Base-by-base conservation (phyloP, 2,329 filamentous ascomycete species). In the Aspergillus floridensis region DNA sequence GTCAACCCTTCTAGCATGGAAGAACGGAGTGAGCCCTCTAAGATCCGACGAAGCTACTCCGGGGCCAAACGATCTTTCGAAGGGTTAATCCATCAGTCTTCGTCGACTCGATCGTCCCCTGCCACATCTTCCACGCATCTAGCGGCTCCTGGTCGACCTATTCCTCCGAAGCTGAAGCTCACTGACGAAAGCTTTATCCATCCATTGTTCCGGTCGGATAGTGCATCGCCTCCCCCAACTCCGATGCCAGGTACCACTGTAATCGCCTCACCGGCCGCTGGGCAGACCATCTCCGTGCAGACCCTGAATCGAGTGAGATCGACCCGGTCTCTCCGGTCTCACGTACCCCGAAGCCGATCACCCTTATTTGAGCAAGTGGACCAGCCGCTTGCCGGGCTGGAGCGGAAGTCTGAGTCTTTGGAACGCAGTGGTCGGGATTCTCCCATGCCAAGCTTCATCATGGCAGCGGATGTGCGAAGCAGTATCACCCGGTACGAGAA, bases 161-260 rank as follows among this genome's bases (percentile, higher is more conserved):
- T 48, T 3, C 57, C 61, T 19, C 51, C 68, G 32, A 70, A 66
- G 55, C 52, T 67, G 32, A 64, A 60, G 21, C 57, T 66, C 4
- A 59, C 66, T 14, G 77, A 77, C 59, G 81, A 85, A 66, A 76
- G 79, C 11, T 77, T 85, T 59, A 85, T 86, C 54, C 84, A 86
- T 65, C 84, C 84, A 12, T 74, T 86, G 3, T 86, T 86, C 70
- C 78, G 84, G 47, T 78, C 78, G 3, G 80, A 80, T 62, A 83
- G 80, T 60, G 81, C 82, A 10, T 76, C 76, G 1, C 83, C 84
- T 19, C 80, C 83, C 2, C 80, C 83, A 11, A 76, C 79, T 1
- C 71, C 79, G 2, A 82, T 80, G 0, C 79, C 80, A 0, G 81
- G 81, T 0, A 87, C 84, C 0, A 80, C 80, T 58, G 81, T 87